Conservation (phyloP, 176 grass and related monocot genomes). For the Eremochloa ophiuroides region DNA sequence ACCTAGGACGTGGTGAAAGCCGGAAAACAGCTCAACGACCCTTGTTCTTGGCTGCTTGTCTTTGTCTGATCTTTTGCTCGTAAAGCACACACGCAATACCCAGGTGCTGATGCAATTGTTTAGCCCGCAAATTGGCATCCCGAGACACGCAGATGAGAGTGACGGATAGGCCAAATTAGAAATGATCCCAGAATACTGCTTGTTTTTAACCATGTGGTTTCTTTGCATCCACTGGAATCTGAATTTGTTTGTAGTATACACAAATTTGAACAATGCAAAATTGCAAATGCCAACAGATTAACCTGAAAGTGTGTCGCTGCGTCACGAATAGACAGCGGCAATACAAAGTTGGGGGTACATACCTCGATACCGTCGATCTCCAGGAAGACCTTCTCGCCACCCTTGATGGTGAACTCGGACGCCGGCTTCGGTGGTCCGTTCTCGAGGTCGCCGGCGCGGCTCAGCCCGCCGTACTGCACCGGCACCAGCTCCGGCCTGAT, state of each 20-base stretch:
- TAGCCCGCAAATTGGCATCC: neutral
- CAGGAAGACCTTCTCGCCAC: constrained; percentile 87
- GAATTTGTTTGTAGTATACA: neutral
- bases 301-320: neutral
- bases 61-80: neutral
- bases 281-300: neutral
- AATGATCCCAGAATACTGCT: neutral
- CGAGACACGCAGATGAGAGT: neutral
- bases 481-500: constrained; percentile 92
- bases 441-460: constrained; percentile 70
- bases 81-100: neutral
- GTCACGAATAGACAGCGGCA: neutral
- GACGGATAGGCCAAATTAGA: neutral
- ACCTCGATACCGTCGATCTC: constrained; percentile 99
- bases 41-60: neutral
- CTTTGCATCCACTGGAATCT: neutral
- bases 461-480: constrained; percentile 86
- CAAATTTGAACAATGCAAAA: neutral
- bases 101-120: neutral
- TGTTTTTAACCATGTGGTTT: neutral
- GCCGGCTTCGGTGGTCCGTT: constrained; percentile 89
- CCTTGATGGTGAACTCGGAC: constrained; percentile 96
- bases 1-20: constrained; percentile 30
- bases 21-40: neutral
- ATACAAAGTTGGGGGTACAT: neutral